Percentiles rank a stretch among this genome's conserved stretches.
phyloP scores from a whole-genome alignment of 2,329 filamentous ascomycete species.

The Pseudogymnoascus sp. region DNA sequence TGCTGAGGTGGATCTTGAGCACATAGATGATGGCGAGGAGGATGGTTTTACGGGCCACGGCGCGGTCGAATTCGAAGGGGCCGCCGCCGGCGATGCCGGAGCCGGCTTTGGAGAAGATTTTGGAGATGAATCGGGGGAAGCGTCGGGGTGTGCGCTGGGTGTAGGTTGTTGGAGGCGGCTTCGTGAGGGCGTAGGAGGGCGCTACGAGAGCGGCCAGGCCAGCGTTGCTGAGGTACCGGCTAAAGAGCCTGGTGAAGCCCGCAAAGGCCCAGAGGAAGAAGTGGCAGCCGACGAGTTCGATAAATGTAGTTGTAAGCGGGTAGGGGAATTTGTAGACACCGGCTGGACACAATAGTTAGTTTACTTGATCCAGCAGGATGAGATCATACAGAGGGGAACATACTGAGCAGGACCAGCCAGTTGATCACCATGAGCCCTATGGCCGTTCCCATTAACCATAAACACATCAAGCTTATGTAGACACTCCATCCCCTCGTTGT shows the following conservation, averaged over 20 bases:
- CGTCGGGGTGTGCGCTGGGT: conserved; percentile 25
- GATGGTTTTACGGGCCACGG: conserved; percentile 41
- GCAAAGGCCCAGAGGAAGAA: conserved; percentile 41
- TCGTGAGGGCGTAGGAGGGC: conserved; percentile 32
- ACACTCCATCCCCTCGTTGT: conserved; percentile 43
- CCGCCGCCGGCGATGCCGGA: conserved; percentile 49
- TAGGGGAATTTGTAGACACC: conserved; percentile 47
- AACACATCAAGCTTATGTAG: conserved; percentile 41
- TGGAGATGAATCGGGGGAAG: conserved; percentile 24
- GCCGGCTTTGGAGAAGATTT: conserved; percentile 29
- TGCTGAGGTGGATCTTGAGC: conserved; percentile 45
- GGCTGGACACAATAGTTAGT: conserved; percentile 28
- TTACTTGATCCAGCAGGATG: not conserved
- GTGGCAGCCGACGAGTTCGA: conserved; percentile 46
- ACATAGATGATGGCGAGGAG: conserved; percentile 45
- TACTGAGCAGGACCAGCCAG: conserved; percentile 44
- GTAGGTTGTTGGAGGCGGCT: conserved; percentile 31
- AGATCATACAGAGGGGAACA: conserved; percentile 20
- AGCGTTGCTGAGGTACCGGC: conserved; percentile 33
- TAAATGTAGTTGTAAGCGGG: conserved; percentile 44
- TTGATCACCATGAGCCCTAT: conserved; percentile 46
- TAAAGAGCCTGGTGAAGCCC: conserved; percentile 41
- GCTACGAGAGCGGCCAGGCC: conserved; percentile 38
- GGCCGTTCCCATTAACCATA: conserved; percentile 42
- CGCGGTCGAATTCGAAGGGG: conserved; percentile 45